Conservation (phyloP, 2,329 filamentous ascomycete species). For the Alternaria triticina region DNA sequence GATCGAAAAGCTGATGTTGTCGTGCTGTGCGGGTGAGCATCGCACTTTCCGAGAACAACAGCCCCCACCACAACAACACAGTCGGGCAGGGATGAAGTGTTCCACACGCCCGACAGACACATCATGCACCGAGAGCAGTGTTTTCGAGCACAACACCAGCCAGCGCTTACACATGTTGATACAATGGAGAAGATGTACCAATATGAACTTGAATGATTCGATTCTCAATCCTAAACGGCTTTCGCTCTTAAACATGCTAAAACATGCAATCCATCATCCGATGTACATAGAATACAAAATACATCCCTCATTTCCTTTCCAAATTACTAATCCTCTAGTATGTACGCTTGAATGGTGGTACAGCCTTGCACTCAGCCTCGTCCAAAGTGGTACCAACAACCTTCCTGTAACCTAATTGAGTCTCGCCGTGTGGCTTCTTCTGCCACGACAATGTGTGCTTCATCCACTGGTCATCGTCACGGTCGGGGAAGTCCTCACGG, state of each 20-base stretch:
- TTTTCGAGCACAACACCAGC: neutral
- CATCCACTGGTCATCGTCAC: slow-evolving; percentile 98
- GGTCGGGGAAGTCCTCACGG: slow-evolving; percentile 93
- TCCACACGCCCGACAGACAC: neutral
- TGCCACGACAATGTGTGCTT: slow-evolving; percentile 98
- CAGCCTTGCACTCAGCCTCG: slow-evolving; percentile 93
- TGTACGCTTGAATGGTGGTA: slow-evolving; percentile 94
- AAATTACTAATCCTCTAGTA: slow-evolving; percentile 64
- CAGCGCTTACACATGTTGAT: neutral
- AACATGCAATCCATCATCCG: slow-evolving; percentile 30
- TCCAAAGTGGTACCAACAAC: slow-evolving; percentile 87
- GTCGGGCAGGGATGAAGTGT: neutral
- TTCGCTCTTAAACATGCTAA: slow-evolving; percentile 9
- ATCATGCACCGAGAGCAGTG: neutral
- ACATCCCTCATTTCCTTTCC: slow-evolving; percentile 1
- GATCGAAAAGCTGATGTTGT: neutral
- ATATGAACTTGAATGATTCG: neutral
- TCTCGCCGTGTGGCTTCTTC: slow-evolving; percentile 85
- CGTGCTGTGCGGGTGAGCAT: neutral
- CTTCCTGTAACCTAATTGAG: slow-evolving; percentile 83
- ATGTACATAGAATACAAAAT: slow-evolving; percentile 47
- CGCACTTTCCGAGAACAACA: neutral
- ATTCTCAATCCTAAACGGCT: neutral
- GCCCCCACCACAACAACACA: neutral
- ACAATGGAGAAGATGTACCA: neutral